Evolutionary conservation across 768 basidiomycete genomes (phyloP), one percentile per base, ranked within the genome.

Genomic region (Crepidotus variabilis): DNA sequence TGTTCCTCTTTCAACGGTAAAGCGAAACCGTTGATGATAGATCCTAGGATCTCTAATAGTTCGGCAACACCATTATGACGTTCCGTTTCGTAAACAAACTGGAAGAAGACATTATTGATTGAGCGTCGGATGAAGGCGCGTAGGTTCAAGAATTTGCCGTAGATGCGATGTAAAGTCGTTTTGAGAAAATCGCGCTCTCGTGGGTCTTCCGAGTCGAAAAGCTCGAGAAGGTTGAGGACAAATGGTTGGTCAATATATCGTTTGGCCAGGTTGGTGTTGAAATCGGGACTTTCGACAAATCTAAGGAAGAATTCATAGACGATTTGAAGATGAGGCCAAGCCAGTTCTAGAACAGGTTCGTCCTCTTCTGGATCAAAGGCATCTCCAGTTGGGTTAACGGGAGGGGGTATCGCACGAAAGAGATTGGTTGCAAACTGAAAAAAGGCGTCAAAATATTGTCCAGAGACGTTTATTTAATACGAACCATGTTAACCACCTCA

Each of bases 231-330:
- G 71, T 93, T 94, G 58, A 99, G 83, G 10, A 99, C 94, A 69
- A 99, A 99, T 28, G 83, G 75, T 65, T 98, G 96, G 69, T 98
- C 97, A 67, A 99, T 94, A 72, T 94, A 97, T 55, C 92, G 90
- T 74, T 98, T 99, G 58, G 97, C 97, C 60, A 95, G 75, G 71
- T 97, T 97, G 60, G 93, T 94, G 80, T 96, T 98, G 78, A 99
- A 98, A 71, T 99, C 97, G 16, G 91, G 91, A 63, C 87, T 91
- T 73, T 99, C 97, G 57, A 99, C 91, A 68, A 99, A 99, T 36
- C 97, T 90, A 32, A 99, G 87, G 84, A 99, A 99, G 74, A 99
- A 98, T 73, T 99, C 97, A 76, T 99, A 99, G 52, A 99, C 97
- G 62, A 99, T 95, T 71, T 99, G 95, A 55, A 99, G 82, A 71